phyloP scores from a whole-genome alignment of 192 early-diverging fungal genomes.

The Coemansia asiatica region DNA sequence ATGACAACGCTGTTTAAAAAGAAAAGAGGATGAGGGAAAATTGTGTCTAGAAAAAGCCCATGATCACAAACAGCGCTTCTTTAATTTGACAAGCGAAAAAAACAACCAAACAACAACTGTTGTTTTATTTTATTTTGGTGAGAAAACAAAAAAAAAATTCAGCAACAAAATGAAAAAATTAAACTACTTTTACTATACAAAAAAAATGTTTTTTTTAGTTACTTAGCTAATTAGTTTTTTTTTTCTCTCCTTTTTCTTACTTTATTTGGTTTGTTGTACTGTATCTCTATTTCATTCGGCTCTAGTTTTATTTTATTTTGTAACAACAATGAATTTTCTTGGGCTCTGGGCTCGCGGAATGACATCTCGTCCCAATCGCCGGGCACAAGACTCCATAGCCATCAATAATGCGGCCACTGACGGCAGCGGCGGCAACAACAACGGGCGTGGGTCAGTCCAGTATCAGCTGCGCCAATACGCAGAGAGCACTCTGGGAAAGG shows the following conservation, averaged over 20 bases:
- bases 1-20: neutral
- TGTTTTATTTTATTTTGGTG: too few relatives aligned
- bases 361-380: constrained; percentile 45
- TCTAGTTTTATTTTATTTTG: neutral
- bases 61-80: neutral
- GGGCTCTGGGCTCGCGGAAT: constrained; percentile 54
- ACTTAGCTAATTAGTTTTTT: neutral
- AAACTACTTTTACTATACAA: constrained; percentile 1
- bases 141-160: constrained; percentile 5
- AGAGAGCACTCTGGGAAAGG: constrained; percentile 74
- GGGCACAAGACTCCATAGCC: constrained; percentile 52
- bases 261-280: too few relatives aligned
- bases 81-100: neutral
- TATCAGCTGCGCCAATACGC: constrained; percentile 60
- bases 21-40: neutral
- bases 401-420: constrained; percentile 32
- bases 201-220: neutral
- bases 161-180: neutral
- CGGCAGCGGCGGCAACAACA: constrained; percentile 11
- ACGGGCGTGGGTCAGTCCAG: constrained; percentile 40
- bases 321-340: constrained; percentile 43
- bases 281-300: neutral
- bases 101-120: constrained; percentile 10
- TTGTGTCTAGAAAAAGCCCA: neutral
- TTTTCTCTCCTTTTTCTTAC: neutral